Evolutionary conservation across 768 basidiomycete genomes (phyloP).

Genomic region (Cystobasidium tubakii): DNA sequence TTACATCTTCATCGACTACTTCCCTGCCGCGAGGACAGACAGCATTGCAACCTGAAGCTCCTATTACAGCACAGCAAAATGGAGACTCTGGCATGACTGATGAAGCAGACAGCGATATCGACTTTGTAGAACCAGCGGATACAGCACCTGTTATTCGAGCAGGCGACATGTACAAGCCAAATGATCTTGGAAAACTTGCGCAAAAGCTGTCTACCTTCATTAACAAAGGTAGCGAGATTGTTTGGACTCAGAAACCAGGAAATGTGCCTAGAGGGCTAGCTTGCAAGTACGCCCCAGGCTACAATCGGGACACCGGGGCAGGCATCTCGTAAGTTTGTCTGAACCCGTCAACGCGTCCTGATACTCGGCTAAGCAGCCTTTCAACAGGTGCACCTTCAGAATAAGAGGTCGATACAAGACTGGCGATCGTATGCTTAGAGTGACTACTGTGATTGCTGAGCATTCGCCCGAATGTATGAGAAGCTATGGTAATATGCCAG

Average conservation of each 20-base stretch:
- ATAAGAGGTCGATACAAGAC: neutral
- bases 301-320: neutral
- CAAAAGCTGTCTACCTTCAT: neutral
- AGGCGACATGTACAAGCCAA: neutral
- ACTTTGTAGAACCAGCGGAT: neutral
- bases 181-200: neutral
- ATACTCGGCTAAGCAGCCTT: neutral
- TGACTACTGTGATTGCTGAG: neutral
- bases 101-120: neutral
- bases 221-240: slow-evolving; percentile 5
- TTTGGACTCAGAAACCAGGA: neutral
- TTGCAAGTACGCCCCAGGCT: neutral
- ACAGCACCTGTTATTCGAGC: neutral
- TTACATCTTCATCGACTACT: neutral
- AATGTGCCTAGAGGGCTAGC: neutral
- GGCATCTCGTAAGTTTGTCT: neutral
- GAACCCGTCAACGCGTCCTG: neutral
- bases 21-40: neutral
- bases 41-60: neutral
- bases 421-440: neutral
- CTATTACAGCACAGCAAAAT: neutral
- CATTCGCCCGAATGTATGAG: neutral
- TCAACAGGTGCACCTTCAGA: neutral
- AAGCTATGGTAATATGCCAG: neutral
- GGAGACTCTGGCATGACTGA: neutral